Percentiles rank a stretch among this genome's conserved stretches.
Evolutionary conservation across 169 alveolate species (phyloP).

Genomic region (Cryptosporidium canis): DNA sequence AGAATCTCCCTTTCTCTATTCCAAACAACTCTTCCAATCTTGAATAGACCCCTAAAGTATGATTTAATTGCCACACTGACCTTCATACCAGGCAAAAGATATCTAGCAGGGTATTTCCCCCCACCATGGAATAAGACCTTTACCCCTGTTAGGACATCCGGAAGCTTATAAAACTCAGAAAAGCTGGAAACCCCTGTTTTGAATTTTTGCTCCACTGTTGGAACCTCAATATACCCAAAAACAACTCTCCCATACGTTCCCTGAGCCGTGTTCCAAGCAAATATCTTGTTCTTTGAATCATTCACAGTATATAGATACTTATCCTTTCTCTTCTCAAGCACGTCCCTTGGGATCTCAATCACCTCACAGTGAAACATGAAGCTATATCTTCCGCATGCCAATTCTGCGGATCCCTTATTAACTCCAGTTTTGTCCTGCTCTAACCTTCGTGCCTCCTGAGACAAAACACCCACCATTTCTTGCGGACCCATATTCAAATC

Average conservation of each 20-base stretch:
- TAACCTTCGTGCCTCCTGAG: constrained; percentile 14
- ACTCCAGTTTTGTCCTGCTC: constrained; percentile 39
- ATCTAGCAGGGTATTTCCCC: constrained; percentile 54
- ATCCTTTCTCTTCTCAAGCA: constrained; percentile 23
- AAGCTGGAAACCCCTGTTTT: background rate
- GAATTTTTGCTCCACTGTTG: constrained; percentile 5
- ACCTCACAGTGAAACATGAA: constrained; percentile 64
- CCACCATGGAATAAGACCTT: constrained; percentile 60
- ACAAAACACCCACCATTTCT: constrained; percentile 19
- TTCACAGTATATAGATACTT: constrained; percentile 6
- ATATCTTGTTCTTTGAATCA: background rate
- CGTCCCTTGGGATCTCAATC: background rate
- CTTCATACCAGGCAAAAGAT: constrained; percentile 46
- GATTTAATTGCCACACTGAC: constrained; percentile 61
- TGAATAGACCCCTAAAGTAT: constrained; percentile 39
- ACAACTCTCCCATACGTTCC: constrained; percentile 72
- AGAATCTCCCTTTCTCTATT: constrained; percentile 64
- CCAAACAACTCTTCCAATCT: constrained; percentile 49
- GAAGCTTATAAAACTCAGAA: constrained; percentile 46
- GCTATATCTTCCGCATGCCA: constrained; percentile 60
- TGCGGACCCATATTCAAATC: constrained; percentile 64
- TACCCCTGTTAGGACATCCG: constrained; percentile 19
- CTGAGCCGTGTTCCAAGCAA: constrained; percentile 67
- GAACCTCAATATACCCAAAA: constrained; percentile 66
- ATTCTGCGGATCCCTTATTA: constrained; percentile 60